Percentiles rank a stretch among this genome's conserved stretches.
These are phyloP conservation scores for Starmerella potacharoeniae DNA, from an alignment of 805 yeast genomes.

Conservation along the genomic window DNA sequence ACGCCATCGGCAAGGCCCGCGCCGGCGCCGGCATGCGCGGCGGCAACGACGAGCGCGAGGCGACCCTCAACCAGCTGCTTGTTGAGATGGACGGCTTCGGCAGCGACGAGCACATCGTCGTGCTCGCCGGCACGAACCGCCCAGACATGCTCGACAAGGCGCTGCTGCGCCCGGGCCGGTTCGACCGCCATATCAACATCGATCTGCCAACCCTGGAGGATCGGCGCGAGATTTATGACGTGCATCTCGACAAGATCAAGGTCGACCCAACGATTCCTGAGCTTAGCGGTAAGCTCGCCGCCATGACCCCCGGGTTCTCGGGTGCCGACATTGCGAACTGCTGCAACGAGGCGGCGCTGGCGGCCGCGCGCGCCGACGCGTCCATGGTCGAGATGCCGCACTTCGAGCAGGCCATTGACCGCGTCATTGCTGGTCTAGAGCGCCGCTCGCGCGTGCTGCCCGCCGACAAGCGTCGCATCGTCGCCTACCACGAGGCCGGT, in stretches of 20 bases:
- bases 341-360: conserved; percentile 87
- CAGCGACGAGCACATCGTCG: conserved; percentile 81
- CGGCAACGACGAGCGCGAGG: conserved; percentile 85
- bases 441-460: conserved; percentile 69
- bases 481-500: conserved; percentile 94
- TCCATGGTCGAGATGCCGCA: conserved; percentile 51
- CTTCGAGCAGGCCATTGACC: conserved; percentile 86
- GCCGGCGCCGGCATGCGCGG: conserved; percentile 46
- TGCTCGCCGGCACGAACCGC: conserved; percentile 88
- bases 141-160: conserved; percentile 87
- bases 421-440: conserved; percentile 91
- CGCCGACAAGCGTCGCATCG: conserved; percentile 69
- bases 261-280: conserved; percentile 39
- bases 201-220: conserved; percentile 86
- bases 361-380: conserved; percentile 74
- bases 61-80: conserved; percentile 78
- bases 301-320: conserved; percentile 87
- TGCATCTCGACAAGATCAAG: conserved; percentile 57
- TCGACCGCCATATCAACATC: conserved; percentile 77
- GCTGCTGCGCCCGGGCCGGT: conserved; percentile 85
- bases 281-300: conserved; percentile 74
- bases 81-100: conserved; percentile 96
- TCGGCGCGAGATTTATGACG: conserved; percentile 72
- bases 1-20: conserved; percentile 85
- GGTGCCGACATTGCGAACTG: conserved; percentile 96